These are phyloP conservation scores for Rosa chinensis DNA, from an alignment of 306 rosid genomes.

Conservation along the genomic window DNA sequence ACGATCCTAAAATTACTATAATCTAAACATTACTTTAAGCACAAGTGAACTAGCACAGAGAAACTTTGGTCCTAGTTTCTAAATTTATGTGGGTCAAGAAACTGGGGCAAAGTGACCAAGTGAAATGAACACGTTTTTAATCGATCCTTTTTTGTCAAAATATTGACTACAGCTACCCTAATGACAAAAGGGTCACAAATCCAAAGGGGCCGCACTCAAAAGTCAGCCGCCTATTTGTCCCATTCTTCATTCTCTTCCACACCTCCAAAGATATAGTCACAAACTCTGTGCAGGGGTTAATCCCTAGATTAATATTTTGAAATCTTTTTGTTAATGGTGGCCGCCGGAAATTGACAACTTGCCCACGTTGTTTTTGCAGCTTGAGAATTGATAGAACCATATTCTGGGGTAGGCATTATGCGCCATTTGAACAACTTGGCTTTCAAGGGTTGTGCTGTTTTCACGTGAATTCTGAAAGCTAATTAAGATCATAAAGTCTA, in stretches of 20 bases:
- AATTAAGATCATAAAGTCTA: background rate
- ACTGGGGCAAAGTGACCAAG: slow-evolving; percentile 32
- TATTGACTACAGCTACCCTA: background rate
- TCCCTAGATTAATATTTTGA: background rate
- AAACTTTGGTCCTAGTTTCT: background rate
- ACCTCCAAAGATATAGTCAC: background rate
- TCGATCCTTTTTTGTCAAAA: background rate
- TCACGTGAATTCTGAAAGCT: background rate
- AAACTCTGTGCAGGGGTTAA: background rate
- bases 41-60: background rate
- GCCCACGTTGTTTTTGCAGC: background rate
- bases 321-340: background rate
- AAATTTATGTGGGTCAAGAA: background rate
- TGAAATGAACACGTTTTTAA: slow-evolving; percentile 60
- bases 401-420: background rate
- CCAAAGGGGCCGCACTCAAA: slow-evolving; percentile 4
- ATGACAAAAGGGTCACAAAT: background rate
- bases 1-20: background rate
- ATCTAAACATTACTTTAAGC: background rate
- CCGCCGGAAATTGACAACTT: background rate
- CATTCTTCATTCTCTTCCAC: slow-evolving; percentile 10
- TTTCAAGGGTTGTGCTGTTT: background rate
- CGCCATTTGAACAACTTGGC: background rate
- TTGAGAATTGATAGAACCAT: background rate
- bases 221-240: slow-evolving; percentile 34